Conservation (phyloP, 2,329 filamentous ascomycete genomes). For the Phyllosticta paracitricarpa region DNA sequence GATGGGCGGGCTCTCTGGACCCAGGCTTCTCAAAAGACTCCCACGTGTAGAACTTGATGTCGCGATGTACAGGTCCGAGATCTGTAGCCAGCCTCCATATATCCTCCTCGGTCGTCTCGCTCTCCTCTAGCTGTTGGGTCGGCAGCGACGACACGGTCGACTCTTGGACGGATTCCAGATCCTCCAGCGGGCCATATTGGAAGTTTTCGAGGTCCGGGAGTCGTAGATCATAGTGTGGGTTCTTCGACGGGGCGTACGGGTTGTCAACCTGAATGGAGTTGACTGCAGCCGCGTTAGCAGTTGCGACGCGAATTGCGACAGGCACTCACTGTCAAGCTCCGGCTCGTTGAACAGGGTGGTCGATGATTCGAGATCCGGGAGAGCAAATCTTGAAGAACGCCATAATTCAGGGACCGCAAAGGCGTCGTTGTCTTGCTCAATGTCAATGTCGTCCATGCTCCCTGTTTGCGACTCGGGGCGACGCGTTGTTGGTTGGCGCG, state of each 20-base stretch:
- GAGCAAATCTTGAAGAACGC: slow-evolving; percentile 41
- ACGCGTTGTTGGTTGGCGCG: slow-evolving; percentile 1
- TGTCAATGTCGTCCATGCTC: slow-evolving; percentile 8
- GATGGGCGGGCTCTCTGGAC: slow-evolving; percentile 32
- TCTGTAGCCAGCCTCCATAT: slow-evolving; percentile 31
- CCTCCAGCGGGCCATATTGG: slow-evolving; percentile 28
- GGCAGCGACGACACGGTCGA: slow-evolving; percentile 20
- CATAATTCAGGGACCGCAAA: slow-evolving; percentile 57
- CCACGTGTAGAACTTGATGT: slow-evolving; percentile 52
- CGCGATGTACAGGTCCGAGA: slow-evolving; percentile 21
- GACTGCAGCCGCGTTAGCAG: slow-evolving; percentile 21
- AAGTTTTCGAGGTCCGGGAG: slow-evolving; percentile 31
- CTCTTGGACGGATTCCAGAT: slow-evolving; percentile 24
- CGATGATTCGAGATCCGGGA: slow-evolving; percentile 15
- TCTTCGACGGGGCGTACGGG: slow-evolving; percentile 28
- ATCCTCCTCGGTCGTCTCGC: slow-evolving; percentile 24
- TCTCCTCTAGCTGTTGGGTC: slow-evolving; percentile 9
- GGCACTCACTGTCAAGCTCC: slow-evolving; percentile 27
- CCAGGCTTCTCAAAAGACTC: slow-evolving; percentile 47
- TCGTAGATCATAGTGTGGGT: slow-evolving; percentile 24
- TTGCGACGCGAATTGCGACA: slow-evolving; percentile 7
- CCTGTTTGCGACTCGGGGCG: slow-evolving; percentile 1
- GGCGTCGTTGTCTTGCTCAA: slow-evolving; percentile 38
- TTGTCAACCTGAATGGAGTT: slow-evolving; percentile 27
- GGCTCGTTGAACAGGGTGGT: slow-evolving; percentile 22